Evolutionary conservation across 208 protist species (phyloP).

Genomic region (Vickermania spadyakhi): DNA sequence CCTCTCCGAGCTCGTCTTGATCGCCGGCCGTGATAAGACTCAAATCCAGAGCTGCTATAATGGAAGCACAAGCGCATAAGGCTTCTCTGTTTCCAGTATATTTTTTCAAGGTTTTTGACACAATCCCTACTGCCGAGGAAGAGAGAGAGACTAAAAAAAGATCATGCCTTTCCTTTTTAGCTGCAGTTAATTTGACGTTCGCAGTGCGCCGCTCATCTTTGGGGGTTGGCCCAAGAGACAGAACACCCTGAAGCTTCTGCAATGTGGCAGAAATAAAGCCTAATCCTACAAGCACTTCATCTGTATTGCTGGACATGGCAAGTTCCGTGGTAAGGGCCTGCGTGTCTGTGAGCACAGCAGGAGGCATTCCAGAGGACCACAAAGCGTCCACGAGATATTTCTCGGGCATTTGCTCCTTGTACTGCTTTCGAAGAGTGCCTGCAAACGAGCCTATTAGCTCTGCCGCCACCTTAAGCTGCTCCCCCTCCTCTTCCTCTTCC

Average conservation of each 20-base stretch:
- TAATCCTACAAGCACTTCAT: conserved; percentile 45
- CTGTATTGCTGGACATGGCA: conserved; percentile 19
- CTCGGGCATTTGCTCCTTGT: conserved; percentile 72
- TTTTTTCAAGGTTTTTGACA: neutral
- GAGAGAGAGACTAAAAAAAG: neutral
- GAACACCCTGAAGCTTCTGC: conserved; percentile 19
- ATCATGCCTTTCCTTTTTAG: neutral
- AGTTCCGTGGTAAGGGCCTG: conserved; percentile 28
- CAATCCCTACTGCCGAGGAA: neutral
- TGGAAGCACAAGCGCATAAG: neutral
- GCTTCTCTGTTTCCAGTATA: neutral
- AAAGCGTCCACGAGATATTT: conserved; percentile 83
- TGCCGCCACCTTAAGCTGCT: conserved; percentile 32
- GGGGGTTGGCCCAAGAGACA: conserved; percentile 19
- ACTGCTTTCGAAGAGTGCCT: conserved; percentile 52
- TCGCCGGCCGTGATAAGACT: neutral
- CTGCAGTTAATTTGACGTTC: neutral
- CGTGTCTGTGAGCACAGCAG: conserved; percentile 46
- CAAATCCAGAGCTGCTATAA: conserved; percentile 1
- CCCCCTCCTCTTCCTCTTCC: conserved; percentile 38
- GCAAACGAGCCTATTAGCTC: conserved; percentile 75
- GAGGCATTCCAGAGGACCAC: conserved; percentile 49
- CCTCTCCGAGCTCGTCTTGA: neutral
- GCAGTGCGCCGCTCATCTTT: conserved; percentile 18
- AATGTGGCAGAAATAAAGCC: conserved; percentile 50